Evolutionary conservation across 345 rosid genomes (phyloP).

Genomic region (Gossypium anomalum): DNA sequence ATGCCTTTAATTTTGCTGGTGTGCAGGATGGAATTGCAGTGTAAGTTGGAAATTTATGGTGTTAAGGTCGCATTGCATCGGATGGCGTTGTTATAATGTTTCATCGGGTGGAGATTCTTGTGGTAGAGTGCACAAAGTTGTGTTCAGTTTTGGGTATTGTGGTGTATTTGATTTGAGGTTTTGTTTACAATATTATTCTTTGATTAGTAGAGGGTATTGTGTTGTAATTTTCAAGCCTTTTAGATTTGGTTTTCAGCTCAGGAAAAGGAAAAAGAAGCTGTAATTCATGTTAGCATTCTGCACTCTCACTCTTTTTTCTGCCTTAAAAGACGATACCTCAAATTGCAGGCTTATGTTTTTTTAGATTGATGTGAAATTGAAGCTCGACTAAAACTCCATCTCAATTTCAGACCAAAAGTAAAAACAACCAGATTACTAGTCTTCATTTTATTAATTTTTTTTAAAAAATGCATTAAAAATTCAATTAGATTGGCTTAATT

Average conservation of each 20-base stretch:
- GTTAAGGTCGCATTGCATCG: neutral
- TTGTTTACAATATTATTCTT: constrained; percentile 28
- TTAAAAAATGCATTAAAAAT: too few relatives aligned
- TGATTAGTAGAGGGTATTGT: constrained; percentile 22
- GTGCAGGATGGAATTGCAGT: constrained; percentile 85
- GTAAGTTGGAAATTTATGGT: constrained; percentile 24
- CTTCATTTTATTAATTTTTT: too few relatives aligned
- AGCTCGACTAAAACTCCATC: too few relatives aligned
- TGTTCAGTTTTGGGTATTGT: constrained; percentile 24
- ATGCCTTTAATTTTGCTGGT: neutral
- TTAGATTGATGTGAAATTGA: too few relatives aligned
- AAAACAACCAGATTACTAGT: too few relatives aligned
- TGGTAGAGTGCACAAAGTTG: constrained; percentile 14
- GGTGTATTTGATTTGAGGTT: neutral
- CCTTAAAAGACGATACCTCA: too few relatives aligned
- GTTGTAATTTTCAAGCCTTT: constrained; percentile 23
- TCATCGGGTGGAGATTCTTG: constrained; percentile 9
- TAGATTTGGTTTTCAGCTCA: constrained; percentile 10
- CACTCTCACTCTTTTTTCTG: neutral
- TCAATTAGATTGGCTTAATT: too few relatives aligned
- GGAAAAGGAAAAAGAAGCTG: constrained; percentile 9
- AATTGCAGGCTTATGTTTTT: too few relatives aligned
- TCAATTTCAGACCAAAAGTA: too few relatives aligned
- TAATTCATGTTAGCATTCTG: constrained; percentile 1
- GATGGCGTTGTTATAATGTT: constrained; percentile 18